Percentiles rank a stretch among this genome's conserved stretches.
Conservation (phyloP, 257 asterid genomes). For the Penstemon davidsonii region DNA sequence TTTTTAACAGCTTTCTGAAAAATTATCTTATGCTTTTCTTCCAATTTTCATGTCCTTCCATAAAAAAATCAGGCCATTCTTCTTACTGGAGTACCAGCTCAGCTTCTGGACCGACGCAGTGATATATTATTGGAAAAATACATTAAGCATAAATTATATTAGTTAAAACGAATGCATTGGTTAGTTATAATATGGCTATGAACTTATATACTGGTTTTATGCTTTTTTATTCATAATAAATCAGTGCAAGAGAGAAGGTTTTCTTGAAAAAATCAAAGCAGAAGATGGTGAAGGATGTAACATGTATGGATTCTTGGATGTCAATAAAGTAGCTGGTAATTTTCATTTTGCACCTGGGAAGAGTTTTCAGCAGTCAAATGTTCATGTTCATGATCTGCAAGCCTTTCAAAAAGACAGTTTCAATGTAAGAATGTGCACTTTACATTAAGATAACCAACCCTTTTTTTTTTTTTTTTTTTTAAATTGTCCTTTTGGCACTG, state of each 20-base stretch:
- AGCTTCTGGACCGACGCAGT: slow-evolving; percentile 10
- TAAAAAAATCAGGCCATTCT: too few relatives aligned
- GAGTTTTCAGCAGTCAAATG: slow-evolving; percentile 92
- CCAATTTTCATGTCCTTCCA: too few relatives aligned
- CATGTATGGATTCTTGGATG: slow-evolving; percentile 87
- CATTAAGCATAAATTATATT: not conserved
- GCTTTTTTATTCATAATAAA: slow-evolving; percentile 19
- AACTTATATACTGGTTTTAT: slow-evolving; percentile 11
- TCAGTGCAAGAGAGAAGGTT: slow-evolving; percentile 98
- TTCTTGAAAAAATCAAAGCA: slow-evolving; percentile 83
- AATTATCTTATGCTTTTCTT: too few relatives aligned
- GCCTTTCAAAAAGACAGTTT: slow-evolving; percentile 95
- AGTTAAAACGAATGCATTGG: not conserved
- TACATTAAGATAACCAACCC: not conserved
- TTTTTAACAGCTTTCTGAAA: too few relatives aligned
- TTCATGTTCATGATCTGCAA: slow-evolving; percentile 83
- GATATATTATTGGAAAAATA: not conserved
- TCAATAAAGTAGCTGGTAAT: slow-evolving; percentile 94
- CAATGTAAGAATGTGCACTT: slow-evolving; percentile 62
- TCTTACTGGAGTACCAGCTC: not conserved
- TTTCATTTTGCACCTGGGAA: slow-evolving; percentile 99
- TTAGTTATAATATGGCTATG: slow-evolving; percentile 14
- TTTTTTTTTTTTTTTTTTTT: not conserved
- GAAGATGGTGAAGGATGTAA: slow-evolving; percentile 99
- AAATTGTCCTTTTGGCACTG: slow-evolving; percentile 2